These are phyloP conservation scores for Allium sativum DNA, from an alignment of 106 monocot species.

Conservation along the genomic window DNA sequence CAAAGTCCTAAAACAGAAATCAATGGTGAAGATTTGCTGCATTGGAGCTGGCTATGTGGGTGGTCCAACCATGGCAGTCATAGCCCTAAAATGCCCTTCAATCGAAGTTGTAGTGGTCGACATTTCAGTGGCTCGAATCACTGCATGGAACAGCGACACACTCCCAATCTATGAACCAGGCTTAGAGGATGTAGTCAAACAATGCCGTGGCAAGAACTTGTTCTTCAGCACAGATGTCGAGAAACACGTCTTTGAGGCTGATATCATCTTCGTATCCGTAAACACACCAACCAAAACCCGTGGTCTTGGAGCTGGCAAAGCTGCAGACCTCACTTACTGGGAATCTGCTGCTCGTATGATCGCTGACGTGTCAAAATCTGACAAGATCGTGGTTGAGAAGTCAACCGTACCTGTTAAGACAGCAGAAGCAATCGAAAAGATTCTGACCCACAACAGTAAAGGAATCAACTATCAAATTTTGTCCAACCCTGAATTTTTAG, in stretches of 20 bases:
- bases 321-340: constrained; percentile 8
- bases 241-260: not conserved
- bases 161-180: constrained; percentile 7
- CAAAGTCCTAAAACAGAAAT: not conserved
- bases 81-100: constrained; percentile 3
- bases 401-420: constrained; percentile 4
- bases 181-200: constrained; percentile 2
- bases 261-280: constrained; percentile 3
- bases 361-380: constrained; percentile 1
- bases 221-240: constrained; percentile 8
- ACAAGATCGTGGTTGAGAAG: constrained; percentile 4
- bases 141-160: constrained; percentile 2
- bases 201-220: constrained; percentile 4
- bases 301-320: constrained; percentile 5
- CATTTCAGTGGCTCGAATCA: not conserved
- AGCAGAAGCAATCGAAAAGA: constrained; percentile 3
- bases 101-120: constrained; percentile 3
- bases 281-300: constrained; percentile 7
- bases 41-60: constrained; percentile 8
- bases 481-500: constrained; percentile 58
- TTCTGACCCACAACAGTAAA: constrained; percentile 23
- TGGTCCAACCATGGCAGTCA: constrained; percentile 4
- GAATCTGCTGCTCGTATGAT: constrained; percentile 4
- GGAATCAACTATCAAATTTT: constrained; percentile 55
- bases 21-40: constrained; percentile 9